A percentile compares a stretch with the other conserved stretches of the same genome.
Evolutionary conservation across 768 basidiomycete genomes (phyloP).

Genomic region (Russula griseocarnosa): DNA sequence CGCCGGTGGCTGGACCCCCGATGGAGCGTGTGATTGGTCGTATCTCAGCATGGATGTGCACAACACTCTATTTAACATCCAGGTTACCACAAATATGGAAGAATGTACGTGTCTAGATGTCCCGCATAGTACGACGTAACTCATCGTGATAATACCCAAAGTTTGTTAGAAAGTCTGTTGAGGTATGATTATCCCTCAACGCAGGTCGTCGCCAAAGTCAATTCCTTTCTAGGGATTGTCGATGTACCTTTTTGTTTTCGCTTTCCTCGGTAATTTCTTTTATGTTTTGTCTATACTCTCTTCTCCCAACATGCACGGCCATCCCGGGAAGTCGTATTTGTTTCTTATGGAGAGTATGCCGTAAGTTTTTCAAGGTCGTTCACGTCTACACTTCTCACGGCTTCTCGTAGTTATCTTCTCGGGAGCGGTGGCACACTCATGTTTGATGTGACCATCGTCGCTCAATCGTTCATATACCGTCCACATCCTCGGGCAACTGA

Average conservation of each 20-base stretch:
- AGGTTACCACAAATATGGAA: slow-evolving; percentile 99
- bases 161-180: slow-evolving; percentile 88
- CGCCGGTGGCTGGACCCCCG: slow-evolving; percentile 31
- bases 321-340: slow-evolving; percentile 55
- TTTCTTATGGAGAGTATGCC: slow-evolving; percentile 82
- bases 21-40: slow-evolving; percentile 76
- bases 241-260: slow-evolving; percentile 88
- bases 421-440: slow-evolving; percentile 91
- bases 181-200: slow-evolving; percentile 42
- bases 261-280: slow-evolving; percentile 89
- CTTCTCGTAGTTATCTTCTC: slow-evolving; percentile 66
- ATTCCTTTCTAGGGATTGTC: slow-evolving; percentile 67
- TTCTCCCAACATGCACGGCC: slow-evolving; percentile 57
- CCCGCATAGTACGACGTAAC: slow-evolving; percentile 5
- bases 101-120: slow-evolving; percentile 61
- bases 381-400: not conserved
- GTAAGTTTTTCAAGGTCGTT: slow-evolving; percentile 44
- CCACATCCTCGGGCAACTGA: slow-evolving; percentile 37
- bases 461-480: slow-evolving; percentile 78
- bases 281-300: slow-evolving; percentile 89
- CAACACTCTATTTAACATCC: slow-evolving; percentile 87
- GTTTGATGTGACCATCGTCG: slow-evolving; percentile 89
- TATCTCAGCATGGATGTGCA: slow-evolving; percentile 91
- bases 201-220: slow-evolving; percentile 1
- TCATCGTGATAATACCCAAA: slow-evolving; percentile 34